Evolutionary conservation across 345 rosid species (phyloP).

Genomic region (Linum trigynum): DNA sequence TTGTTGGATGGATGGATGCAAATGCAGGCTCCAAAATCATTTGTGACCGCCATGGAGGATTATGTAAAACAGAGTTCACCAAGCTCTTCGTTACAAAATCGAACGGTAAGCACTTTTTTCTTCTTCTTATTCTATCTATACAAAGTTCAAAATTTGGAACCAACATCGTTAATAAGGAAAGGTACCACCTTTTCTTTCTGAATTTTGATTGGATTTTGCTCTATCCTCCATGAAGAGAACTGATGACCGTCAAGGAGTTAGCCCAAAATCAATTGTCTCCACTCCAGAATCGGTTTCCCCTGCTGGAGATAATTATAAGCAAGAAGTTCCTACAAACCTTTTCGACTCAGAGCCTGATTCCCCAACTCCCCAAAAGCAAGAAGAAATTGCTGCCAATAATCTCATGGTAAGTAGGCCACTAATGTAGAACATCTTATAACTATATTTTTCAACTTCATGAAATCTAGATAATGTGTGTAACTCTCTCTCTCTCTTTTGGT

Average conservation of each 20-base stretch:
- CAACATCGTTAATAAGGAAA: no score
- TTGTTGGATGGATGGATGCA: neutral
- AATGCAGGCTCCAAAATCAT: conserved; percentile 30
- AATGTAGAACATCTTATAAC: neutral
- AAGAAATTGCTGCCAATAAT: no score
- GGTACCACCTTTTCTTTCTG: neutral
- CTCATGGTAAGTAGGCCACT: neutral
- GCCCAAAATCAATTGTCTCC: neutral
- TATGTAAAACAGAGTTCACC: conserved; percentile 23
- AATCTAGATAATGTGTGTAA: no score
- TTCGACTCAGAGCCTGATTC: neutral
- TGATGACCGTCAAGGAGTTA: neutral
- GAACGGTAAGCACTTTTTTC: conserved; percentile 12
- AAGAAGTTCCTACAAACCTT: neutral
- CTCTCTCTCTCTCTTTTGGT: no score
- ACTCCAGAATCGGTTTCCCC: neutral
- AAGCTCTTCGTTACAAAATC: conserved; percentile 13
- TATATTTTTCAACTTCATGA: no score
- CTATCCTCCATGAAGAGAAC: neutral
- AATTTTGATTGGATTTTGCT: neutral
- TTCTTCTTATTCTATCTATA: neutral
- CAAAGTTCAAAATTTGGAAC: no score
- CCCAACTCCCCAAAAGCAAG: no score
- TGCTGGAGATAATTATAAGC: no score
- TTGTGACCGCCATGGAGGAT: conserved; percentile 30